phyloP scores from a whole-genome alignment of 768 basidiomycete species.

The Lentinula guzmanii region DNA sequence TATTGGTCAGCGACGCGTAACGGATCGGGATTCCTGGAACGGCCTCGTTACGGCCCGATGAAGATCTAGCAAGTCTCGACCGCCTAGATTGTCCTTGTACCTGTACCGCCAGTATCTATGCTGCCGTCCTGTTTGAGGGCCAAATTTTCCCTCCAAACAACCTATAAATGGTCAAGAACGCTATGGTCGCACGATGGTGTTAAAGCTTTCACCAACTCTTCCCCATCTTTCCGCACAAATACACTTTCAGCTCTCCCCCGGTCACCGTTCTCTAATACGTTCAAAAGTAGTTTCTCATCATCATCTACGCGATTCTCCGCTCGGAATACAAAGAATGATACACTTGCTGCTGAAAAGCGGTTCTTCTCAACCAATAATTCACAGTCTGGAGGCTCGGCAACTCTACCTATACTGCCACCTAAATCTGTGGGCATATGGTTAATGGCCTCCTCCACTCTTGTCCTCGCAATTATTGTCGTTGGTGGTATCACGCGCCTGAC shows the following conservation, averaged over 20 bases:
- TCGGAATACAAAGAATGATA: not conserved
- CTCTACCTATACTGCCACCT: conserved; percentile 55
- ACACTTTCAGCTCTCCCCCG: not conserved
- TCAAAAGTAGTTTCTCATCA: not conserved
- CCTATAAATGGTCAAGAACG: not conserved
- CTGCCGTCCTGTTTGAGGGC: conserved; percentile 8
- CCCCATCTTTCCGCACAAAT: not conserved
- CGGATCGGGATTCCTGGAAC: not conserved
- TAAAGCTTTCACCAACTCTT: not conserved
- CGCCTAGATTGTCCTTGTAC: not conserved
- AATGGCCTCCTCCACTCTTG: conserved; percentile 74
- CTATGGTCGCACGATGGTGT: not conserved
- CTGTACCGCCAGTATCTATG: conserved; percentile 4
- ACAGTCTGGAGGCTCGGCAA: conserved; percentile 5
- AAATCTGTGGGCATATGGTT: conserved; percentile 82
- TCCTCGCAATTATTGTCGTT: conserved; percentile 90
- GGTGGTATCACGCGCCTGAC: conserved; percentile 96
- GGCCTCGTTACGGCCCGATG: not conserved
- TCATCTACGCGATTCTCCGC: not conserved
- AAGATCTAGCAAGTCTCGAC: not conserved
- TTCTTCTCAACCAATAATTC: conserved; percentile 8
- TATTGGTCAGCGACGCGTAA: conserved; percentile 9
- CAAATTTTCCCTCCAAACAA: not conserved
- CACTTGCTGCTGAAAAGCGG: conserved; percentile 2
- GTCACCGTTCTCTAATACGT: not conserved